A percentile compares a stretch with the other conserved stretches of the same genome.
Conservation (phyloP, 2,329 filamentous ascomycete genomes). For the Penicillium hordei region DNA sequence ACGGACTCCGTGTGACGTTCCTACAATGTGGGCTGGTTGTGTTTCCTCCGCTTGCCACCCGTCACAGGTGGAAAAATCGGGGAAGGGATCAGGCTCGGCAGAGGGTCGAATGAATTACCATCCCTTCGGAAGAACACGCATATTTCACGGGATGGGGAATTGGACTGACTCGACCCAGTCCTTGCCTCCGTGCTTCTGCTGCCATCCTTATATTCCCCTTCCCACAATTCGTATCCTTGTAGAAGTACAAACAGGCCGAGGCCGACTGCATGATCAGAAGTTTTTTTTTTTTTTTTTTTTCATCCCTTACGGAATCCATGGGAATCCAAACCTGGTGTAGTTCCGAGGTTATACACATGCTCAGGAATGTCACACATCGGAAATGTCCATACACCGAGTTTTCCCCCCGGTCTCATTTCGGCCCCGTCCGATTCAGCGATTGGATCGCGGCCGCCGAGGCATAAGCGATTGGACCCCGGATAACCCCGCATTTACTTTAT, state of each 20-base stretch:
- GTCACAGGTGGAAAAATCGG: constrained; percentile 3
- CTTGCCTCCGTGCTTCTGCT: neutral
- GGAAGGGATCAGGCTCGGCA: constrained; percentile 1
- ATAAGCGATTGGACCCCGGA: constrained; percentile 25
- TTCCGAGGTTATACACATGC: constrained; percentile 12
- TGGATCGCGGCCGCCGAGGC: constrained; percentile 23
- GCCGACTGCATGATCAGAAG: constrained; percentile 7
- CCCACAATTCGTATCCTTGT: neutral
- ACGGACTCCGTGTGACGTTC: constrained; percentile 11
- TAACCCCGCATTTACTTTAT: constrained; percentile 27
- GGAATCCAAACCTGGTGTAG: neutral
- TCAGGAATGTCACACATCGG: constrained; percentile 4
- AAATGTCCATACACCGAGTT: constrained; percentile 23
- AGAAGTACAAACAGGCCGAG: constrained; percentile 9
- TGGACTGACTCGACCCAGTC: neutral
- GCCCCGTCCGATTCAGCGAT: constrained; percentile 22
- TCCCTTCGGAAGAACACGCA: neutral
- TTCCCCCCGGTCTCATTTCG: constrained; percentile 17
- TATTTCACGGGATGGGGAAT: constrained; percentile 4
- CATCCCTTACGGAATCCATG: neutral
- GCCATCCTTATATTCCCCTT: neutral
- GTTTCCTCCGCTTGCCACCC: neutral
- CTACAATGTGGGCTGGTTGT: neutral
- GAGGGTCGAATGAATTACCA: neutral
- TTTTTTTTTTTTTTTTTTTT: neutral